These are phyloP conservation scores for Ascodesmis nigricans DNA, from an alignment of 495 filamentous ascomycete genomes.

Conservation along the genomic window DNA sequence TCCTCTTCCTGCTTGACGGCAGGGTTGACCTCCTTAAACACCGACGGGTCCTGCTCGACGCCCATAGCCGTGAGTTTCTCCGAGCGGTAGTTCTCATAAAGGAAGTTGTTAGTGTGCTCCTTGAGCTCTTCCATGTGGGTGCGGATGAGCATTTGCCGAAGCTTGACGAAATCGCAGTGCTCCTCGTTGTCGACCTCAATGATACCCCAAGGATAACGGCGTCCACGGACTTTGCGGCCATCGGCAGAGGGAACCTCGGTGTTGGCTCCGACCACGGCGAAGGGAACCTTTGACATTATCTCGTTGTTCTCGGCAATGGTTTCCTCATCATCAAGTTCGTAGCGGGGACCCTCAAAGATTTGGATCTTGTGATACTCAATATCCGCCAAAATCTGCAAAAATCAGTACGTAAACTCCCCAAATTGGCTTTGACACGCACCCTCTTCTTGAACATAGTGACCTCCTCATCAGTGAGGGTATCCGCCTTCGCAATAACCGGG, in stretches of 20 bases:
- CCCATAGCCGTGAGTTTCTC: conserved; percentile 98
- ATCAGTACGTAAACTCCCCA: conserved; percentile 10
- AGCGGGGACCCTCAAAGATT: conserved; percentile 95
- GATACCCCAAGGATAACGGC: conserved; percentile 92
- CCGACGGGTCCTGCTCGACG: conserved; percentile 90
- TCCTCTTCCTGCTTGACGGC: conserved; percentile 99
- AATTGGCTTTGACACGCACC: conserved; percentile 41
- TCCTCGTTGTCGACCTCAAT: conserved; percentile 99
- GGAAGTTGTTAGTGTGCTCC: conserved; percentile 96
- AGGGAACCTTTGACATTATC: conserved; percentile 99
- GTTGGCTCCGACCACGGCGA: conserved; percentile 93
- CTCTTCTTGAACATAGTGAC: conserved; percentile 81
- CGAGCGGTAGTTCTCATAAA: conserved; percentile 98
- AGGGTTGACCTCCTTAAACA: conserved; percentile 99
- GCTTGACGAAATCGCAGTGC: conserved; percentile 98
- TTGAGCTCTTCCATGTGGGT: conserved; percentile 99
- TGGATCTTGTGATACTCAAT: conserved; percentile 91
- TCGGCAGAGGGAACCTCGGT: conserved; percentile 74
- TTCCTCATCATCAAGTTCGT: conserved; percentile 97
- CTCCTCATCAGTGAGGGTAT: conserved; percentile 95
- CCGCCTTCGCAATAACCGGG: conserved; percentile 93
- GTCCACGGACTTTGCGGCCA: conserved; percentile 87
- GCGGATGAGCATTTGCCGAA: conserved; percentile 98
- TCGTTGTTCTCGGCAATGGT: conserved; percentile 99
- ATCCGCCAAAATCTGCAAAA: conserved; percentile 69